These are phyloP conservation scores for Dujonia santamariae DNA, from an alignment of 1,139 yeast species.

Conservation along the genomic window DNA sequence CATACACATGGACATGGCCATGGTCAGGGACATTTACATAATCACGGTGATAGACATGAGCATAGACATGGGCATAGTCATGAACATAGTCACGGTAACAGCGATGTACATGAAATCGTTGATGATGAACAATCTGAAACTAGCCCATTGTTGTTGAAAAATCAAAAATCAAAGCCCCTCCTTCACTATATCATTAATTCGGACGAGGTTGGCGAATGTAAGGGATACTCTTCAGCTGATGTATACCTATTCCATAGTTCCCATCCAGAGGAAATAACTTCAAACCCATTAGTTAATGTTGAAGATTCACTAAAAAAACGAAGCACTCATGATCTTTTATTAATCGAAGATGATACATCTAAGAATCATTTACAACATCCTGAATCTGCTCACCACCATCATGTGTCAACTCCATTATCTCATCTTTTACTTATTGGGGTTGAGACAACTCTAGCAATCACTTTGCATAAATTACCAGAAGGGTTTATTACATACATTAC, in stretches of 20 bases:
- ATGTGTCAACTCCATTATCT: slow-evolving; percentile 72
- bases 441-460: slow-evolving; percentile 84
- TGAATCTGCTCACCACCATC: slow-evolving; percentile 88
- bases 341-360: slow-evolving; percentile 17
- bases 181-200: slow-evolving; percentile 26
- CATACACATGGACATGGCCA: background rate
- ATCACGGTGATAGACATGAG: background rate
- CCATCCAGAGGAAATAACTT: slow-evolving; percentile 7
- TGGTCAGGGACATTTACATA: background rate
- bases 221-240: slow-evolving; percentile 53
- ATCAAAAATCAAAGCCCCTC: slow-evolving; percentile 17
- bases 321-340: slow-evolving; percentile 7
- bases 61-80: background rate
- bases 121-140: slow-evolving; percentile 7
- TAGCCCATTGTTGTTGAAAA: slow-evolving; percentile 11
- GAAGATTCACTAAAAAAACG: no score
- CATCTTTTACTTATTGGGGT: slow-evolving; percentile 79
- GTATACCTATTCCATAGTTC: slow-evolving; percentile 16
- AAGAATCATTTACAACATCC: no score
- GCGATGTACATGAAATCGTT: background rate
- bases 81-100: background rate
- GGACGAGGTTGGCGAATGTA: slow-evolving; percentile 46
- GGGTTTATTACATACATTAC: slow-evolving; percentile 88
- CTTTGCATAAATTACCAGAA: slow-evolving; percentile 91
- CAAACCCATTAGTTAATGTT: no score